phyloP scores from a whole-genome alignment of 768 basidiomycete genomes.

The Xerocomus spinulosus region DNA sequence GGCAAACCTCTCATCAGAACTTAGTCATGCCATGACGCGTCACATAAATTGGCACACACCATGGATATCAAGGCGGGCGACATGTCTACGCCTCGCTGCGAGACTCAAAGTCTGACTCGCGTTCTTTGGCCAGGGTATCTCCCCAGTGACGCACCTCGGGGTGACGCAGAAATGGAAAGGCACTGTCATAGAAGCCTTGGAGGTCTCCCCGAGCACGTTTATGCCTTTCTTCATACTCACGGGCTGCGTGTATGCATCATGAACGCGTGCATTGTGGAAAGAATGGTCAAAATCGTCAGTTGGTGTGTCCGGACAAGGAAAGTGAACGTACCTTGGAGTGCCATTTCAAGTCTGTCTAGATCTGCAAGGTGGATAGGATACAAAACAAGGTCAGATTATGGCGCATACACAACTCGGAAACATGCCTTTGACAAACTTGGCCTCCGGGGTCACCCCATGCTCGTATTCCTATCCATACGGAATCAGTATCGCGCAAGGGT shows the following conservation, averaged over 20 bases:
- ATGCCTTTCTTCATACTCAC: slow-evolving; percentile 66
- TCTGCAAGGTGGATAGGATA: slow-evolving; percentile 40
- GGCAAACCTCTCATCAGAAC: too few species aligned
- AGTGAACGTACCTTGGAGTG: slow-evolving; percentile 57
- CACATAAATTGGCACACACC: too few species aligned
- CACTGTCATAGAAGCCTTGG: slow-evolving; percentile 78
- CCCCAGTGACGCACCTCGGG: slow-evolving; percentile 75
- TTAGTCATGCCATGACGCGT: too few species aligned
- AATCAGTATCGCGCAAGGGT: neutral
- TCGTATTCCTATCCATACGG: slow-evolving; percentile 70
- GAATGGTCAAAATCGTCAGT: too few species aligned
- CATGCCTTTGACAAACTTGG: slow-evolving; percentile 83
- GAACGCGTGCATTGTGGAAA: too few species aligned
- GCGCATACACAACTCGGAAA: neutral
- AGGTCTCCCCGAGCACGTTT: slow-evolving; percentile 39
- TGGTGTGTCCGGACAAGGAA: neutral
- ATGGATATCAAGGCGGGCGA: too few species aligned
- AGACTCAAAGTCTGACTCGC: neutral
- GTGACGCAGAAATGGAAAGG: slow-evolving; percentile 67
- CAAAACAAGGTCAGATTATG: too few species aligned
- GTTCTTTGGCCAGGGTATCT: slow-evolving; percentile 27
- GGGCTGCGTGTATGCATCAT: slow-evolving; percentile 39
- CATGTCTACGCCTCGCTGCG: neutral
- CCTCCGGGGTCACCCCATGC: slow-evolving; percentile 64
- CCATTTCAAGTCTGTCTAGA: slow-evolving; percentile 86